These are phyloP conservation scores for Chamaecrista fasciculata DNA, from an alignment of 306 rosid species.

Conservation along the genomic window DNA sequence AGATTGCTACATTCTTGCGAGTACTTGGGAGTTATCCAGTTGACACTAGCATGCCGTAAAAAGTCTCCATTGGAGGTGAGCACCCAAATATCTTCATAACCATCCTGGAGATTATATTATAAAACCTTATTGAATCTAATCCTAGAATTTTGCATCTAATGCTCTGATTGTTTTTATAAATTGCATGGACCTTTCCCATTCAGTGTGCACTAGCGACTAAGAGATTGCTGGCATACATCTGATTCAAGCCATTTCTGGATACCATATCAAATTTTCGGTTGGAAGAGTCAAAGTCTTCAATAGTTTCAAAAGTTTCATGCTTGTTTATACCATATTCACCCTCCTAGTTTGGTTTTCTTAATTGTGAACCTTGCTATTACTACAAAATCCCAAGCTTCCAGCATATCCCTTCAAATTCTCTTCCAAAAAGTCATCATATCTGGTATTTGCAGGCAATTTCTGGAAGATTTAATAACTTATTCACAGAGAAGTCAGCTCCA, in stretches of 20 bases:
- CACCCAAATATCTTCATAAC: slow-evolving; percentile 15
- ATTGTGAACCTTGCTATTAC: not conserved
- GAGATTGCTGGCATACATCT: slow-evolving; percentile 6
- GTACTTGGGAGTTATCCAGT: slow-evolving; percentile 92
- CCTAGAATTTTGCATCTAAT: not conserved
- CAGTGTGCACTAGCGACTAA: slow-evolving; percentile 11
- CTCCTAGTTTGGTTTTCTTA: slow-evolving; percentile 12
- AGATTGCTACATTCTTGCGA: slow-evolving; percentile 81
- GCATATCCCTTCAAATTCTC: not conserved
- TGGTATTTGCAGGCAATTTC: not conserved
- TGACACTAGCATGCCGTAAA: slow-evolving; percentile 59
- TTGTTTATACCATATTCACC: not conserved
- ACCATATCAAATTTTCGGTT: not conserved
- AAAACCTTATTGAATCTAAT: slow-evolving; percentile 17
- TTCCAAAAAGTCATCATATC: not conserved
- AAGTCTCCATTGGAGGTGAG: slow-evolving; percentile 31
- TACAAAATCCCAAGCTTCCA: not conserved
- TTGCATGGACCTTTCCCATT: slow-evolving; percentile 18
- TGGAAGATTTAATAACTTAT: not conserved
- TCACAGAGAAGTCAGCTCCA: not conserved
- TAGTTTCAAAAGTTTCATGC: not conserved
- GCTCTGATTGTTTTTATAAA: slow-evolving; percentile 14
- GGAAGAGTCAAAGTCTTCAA: not conserved
- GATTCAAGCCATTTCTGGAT: slow-evolving; percentile 17
- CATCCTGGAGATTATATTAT: not conserved